phyloP scores from a whole-genome alignment of 148 eudicot species.

The Nyssa sinensis region DNA sequence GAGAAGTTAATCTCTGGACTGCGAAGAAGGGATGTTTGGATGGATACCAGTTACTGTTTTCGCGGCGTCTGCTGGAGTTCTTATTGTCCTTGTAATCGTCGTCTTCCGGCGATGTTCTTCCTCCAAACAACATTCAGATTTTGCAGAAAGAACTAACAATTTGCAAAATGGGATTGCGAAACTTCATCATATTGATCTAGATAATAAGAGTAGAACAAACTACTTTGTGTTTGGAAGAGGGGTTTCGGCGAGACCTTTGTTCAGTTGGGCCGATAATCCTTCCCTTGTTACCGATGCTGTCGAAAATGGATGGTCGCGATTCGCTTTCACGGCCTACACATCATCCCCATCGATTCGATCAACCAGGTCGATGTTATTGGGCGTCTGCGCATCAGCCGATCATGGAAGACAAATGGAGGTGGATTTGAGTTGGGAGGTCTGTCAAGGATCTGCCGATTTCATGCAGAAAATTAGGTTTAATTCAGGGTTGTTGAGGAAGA shows the following conservation, averaged over 20 bases:
- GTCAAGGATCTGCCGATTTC: conserved; percentile 64
- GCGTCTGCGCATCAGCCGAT: conserved; percentile 23
- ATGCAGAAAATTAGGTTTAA: conserved; percentile 67
- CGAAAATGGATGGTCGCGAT: conserved; percentile 83
- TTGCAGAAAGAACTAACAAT: conserved; percentile 9
- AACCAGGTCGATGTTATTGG: conserved; percentile 27
- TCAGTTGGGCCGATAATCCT: conserved; percentile 80
- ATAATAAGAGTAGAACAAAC: conserved; percentile 11
- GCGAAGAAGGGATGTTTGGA: conserved; percentile 33
- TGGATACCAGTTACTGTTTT: conserved; percentile 23
- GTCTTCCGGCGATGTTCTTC: conserved; percentile 14
- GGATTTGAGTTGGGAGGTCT: conserved; percentile 70
- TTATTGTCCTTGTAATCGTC: conserved; percentile 16
- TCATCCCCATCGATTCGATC: conserved; percentile 42
- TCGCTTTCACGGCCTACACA: conserved; percentile 45
- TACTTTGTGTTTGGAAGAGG: conserved; percentile 40
- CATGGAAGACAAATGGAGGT: conserved; percentile 27
- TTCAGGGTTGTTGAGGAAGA: conserved; percentile 34
- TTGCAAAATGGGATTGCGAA: conserved; percentile 34
- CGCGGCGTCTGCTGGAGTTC: background rate
- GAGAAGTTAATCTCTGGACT: too few species aligned
- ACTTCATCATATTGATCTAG: conserved; percentile 28
- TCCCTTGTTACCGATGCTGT: conserved; percentile 60
- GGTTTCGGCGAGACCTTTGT: conserved; percentile 30
- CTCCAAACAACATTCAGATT: conserved; percentile 12